Evolutionary conservation across 164 flowering plant species (phyloP), one percentile per base, ranked within the genome.

Genomic region (Berberis thunbergii): DNA sequence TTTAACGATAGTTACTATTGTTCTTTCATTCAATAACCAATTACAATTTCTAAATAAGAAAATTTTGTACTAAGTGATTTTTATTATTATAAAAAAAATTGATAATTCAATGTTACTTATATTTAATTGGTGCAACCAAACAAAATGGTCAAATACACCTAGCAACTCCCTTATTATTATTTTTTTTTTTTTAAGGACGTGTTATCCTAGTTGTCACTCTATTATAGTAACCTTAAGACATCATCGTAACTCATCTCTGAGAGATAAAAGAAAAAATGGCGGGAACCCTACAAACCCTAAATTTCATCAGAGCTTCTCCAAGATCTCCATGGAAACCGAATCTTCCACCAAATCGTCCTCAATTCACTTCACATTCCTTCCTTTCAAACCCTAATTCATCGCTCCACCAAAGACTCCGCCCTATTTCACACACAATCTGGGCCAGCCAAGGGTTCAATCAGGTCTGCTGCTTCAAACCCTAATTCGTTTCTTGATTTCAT

Each of bases 261-360:
- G 1, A 7, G 7, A 48, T 54, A 3, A 11, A 54, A 4, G 5
- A 5, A 13, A 54, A 26, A 55, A 57, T 57, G 60, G 60, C 60
- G 60, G 60, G 60, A 57, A 57, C 42, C 7, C 60, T 57, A 4
- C 58, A 57, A 57, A 57, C 60, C 60, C 58, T 55, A 55, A 55
- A 26, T 26, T 55, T 3, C 42, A 26, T 26, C 26, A 55, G 6
- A 9, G 44, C 45, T 40, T 11, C 9, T 57, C 59, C 59, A 8
- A 8, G 2, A 9, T 54, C 57, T 11, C 38, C 39, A 48, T 56
- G 5, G n/a, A n/a, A 54, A 55, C 10, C 42, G 4, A 55, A 13
- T 55, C 41, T 41, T 42, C 60, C 42, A 57, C 41, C 44, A 4
- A 41, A 57, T 3, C n/a, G 45, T 57, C 41, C 41, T 1, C 7